Evolutionary conservation across 1,284 basidiomycete genomes (phyloP).

Genomic region (Stygiomarasmius scandens): DNA sequence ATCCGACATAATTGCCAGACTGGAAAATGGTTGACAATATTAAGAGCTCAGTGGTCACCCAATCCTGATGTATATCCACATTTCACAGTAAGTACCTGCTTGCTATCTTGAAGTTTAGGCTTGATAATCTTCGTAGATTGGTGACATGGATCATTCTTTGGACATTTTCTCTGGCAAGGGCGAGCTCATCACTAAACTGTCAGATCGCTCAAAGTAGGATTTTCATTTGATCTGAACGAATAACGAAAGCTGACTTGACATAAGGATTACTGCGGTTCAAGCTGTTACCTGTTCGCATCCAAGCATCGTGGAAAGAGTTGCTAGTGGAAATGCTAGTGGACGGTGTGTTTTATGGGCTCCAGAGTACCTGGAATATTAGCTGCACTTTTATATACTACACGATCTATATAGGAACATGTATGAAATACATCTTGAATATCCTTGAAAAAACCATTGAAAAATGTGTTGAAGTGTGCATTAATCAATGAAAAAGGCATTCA

Average conservation of each 20-base stretch:
- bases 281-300: constrained; percentile 88
- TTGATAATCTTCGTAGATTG: constrained; percentile 53
- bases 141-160: constrained; percentile 74
- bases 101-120: not conserved
- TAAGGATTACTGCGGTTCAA: constrained; percentile 79
- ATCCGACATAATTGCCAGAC: constrained; percentile 78
- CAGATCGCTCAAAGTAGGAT: constrained; percentile 57
- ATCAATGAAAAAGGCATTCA: not conserved
- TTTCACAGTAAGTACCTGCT: constrained; percentile 62
- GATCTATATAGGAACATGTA: too few relatives aligned
- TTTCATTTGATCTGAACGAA: not conserved
- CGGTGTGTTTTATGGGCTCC: constrained; percentile 81
- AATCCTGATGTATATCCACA: constrained; percentile 80
- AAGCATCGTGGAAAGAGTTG: constrained; percentile 67
- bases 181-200: constrained; percentile 62
- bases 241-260: constrained; percentile 8
- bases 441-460: too few relatives aligned
- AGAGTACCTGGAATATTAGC: constrained; percentile 20
- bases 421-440: too few relatives aligned
- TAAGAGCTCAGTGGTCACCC: constrained; percentile 74
- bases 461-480: not conserved
- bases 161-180: constrained; percentile 77
- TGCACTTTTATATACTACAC: too few relatives aligned
- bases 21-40: constrained; percentile 59
- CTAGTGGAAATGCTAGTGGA: constrained; percentile 75